Evolutionary conservation across 345 rosid species (phyloP).

Genomic region (Dovyalis caffra): DNA sequence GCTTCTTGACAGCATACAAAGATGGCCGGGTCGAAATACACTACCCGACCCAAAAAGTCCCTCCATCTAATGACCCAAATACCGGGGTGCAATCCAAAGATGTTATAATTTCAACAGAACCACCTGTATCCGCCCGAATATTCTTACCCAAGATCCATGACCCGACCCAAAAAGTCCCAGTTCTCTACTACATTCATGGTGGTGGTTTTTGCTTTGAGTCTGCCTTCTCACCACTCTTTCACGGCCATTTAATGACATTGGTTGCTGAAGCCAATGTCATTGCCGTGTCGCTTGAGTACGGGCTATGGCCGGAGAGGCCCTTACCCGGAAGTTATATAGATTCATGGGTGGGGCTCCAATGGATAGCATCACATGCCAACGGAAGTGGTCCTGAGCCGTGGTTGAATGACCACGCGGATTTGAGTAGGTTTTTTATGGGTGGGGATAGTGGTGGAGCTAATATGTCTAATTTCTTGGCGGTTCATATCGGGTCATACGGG

Average conservation of each 20-base stretch:
- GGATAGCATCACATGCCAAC: not conserved
- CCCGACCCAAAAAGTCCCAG: not conserved
- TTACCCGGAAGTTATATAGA: not conserved
- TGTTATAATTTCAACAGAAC: not conserved
- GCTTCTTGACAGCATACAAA: not conserved
- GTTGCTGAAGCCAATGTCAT: not conserved
- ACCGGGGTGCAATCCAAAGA: slow-evolving; percentile 3
- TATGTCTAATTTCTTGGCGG: not conserved
- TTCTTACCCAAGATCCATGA: slow-evolving; percentile 1
- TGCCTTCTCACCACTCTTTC: not conserved
- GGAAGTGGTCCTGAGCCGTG: not conserved
- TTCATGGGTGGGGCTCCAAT: not conserved
- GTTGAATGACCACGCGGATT: not conserved
- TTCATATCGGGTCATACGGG: not conserved
- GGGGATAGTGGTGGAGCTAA: not conserved
- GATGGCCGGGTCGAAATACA: not conserved
- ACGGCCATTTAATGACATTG: not conserved
- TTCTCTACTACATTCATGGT: not conserved
- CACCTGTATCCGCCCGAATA: not conserved
- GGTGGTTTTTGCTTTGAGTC: not conserved
- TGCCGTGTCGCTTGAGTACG: not conserved
- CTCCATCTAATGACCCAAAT: not conserved
- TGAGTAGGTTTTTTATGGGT: not conserved
- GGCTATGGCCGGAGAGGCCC: not conserved
- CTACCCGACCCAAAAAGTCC: not conserved